Percentiles rank a stretch among this genome's conserved stretches.
These are phyloP conservation scores for Umbelopsis sp. DNA, from an alignment of 192 early-diverging fungal genomes.

Conservation along the genomic window DNA sequence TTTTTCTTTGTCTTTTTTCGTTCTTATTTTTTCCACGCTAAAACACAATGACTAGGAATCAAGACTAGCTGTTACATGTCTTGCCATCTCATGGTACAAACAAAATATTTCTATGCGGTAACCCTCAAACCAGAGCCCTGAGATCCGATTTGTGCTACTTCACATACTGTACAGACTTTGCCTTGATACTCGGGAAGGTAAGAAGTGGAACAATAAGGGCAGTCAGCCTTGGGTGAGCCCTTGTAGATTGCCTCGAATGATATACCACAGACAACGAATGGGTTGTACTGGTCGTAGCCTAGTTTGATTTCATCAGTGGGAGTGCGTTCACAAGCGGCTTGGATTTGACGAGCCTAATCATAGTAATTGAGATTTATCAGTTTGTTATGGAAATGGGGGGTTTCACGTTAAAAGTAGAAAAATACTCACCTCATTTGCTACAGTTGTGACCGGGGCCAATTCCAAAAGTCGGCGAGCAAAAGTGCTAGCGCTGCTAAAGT, in stretches of 20 bases:
- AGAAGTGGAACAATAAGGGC: slow-evolving; percentile 86
- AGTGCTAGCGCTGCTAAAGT: slow-evolving; percentile 81
- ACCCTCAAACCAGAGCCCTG: slow-evolving; percentile 72
- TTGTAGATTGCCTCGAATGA: slow-evolving; percentile 90
- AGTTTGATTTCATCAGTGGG: slow-evolving; percentile 79
- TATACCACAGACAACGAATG: slow-evolving; percentile 85
- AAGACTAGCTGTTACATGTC: no score
- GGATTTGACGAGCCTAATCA: slow-evolving; percentile 79
- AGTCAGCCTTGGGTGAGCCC: slow-evolving; percentile 76
- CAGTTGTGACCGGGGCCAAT: slow-evolving; percentile 74
- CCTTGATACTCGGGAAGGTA: slow-evolving; percentile 85
- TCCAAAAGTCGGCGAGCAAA: slow-evolving; percentile 93
- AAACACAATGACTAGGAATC: no score
- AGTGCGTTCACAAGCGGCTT: slow-evolving; percentile 74
- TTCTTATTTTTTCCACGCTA: no score
- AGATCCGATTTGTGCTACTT: slow-evolving; percentile 81
- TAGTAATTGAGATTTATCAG: no score
- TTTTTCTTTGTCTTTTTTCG: no score
- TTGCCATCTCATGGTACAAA: no score
- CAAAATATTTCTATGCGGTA: slow-evolving; percentile 27
- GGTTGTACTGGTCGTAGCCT: slow-evolving; percentile 96
- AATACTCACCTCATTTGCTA: slow-evolving; percentile 69
- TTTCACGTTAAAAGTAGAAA: no score
- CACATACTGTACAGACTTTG: slow-evolving; percentile 84
- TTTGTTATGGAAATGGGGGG: no score